A percentile compares a stretch with the other conserved stretches of the same genome.
Evolutionary conservation across 2,329 filamentous ascomycete genomes (phyloP).

Genomic region (Diaporthe citriasiana): DNA sequence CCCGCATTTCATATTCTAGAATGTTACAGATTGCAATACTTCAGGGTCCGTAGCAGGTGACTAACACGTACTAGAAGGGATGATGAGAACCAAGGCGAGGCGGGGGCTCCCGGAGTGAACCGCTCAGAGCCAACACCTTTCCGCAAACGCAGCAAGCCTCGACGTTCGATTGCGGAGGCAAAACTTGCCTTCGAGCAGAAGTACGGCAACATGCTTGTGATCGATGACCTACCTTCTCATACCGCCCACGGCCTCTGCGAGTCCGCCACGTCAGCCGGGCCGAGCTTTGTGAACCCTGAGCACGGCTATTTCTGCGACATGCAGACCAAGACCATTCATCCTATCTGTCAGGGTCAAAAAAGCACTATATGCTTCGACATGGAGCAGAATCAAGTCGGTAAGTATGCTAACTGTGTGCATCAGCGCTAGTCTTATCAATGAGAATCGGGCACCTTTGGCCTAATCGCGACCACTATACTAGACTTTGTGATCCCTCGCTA

Average conservation of each 20-base stretch:
- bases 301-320: slow-evolving; percentile 17
- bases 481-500: not conserved
- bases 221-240: slow-evolving; percentile 2
- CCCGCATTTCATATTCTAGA: too few relatives aligned
- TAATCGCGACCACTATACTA: too few relatives aligned
- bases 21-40: too few relatives aligned
- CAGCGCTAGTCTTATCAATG: not conserved
- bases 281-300: not conserved
- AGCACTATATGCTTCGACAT: not conserved
- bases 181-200: not conserved
- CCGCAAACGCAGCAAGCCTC: not conserved
- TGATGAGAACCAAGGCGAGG: not conserved
- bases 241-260: not conserved
- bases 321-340: not conserved
- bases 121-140: not conserved
- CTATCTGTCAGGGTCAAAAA: not conserved
- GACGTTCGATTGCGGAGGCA: not conserved
- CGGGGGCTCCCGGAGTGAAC: not conserved
- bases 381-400: slow-evolving; percentile 2
- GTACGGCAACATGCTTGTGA: not conserved
- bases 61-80: too few relatives aligned
- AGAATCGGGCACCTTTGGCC: not conserved
- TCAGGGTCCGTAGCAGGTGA: too few relatives aligned
- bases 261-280: not conserved
- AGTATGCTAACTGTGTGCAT: not conserved